Percentiles rank a stretch among this genome's conserved stretches.
These are phyloP conservation scores for Aspergillus ellipticus DNA, from an alignment of 495 filamentous ascomycete species.

Conservation along the genomic window DNA sequence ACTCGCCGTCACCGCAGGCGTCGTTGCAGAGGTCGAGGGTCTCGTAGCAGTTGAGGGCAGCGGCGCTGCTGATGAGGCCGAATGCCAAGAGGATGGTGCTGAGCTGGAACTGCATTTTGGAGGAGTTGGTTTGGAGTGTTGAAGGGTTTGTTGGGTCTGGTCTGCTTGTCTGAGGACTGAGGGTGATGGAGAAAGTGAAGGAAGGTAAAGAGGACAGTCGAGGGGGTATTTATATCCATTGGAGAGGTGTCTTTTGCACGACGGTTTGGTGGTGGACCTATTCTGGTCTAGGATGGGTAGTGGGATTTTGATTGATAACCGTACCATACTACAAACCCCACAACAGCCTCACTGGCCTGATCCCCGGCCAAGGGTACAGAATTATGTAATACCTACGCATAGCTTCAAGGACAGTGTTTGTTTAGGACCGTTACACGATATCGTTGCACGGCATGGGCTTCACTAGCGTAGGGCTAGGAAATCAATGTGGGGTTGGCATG, in stretches of 20 bases:
- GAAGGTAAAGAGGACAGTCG: not conserved
- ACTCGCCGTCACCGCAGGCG: not conserved
- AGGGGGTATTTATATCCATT: not conserved
- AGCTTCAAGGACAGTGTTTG: too few species aligned
- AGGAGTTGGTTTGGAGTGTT: not conserved
- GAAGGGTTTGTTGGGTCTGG: not conserved
- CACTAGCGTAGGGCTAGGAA: too few species aligned
- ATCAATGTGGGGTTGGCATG: too few species aligned
- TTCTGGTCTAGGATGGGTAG: too few species aligned
- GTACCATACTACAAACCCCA: too few species aligned
- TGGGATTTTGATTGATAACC: too few species aligned
- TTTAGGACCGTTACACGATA: too few species aligned
- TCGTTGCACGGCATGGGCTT: too few species aligned
- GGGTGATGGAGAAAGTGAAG: not conserved
- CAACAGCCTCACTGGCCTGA: too few species aligned
- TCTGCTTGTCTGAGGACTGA: not conserved
- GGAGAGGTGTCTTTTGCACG: not conserved
- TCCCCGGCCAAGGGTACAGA: too few species aligned
- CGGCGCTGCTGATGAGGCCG: not conserved
- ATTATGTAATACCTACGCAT: too few species aligned
- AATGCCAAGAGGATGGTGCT: not conserved
- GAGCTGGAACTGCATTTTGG: not conserved
- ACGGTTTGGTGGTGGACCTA: too few species aligned
- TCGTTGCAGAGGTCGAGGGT: not conserved
- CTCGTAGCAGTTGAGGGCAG: not conserved